Percentiles rank a stretch among this genome's conserved stretches.
phyloP scores from a whole-genome alignment of 1,284 basidiomycete genomes.

The Sporisorium sorghi region DNA sequence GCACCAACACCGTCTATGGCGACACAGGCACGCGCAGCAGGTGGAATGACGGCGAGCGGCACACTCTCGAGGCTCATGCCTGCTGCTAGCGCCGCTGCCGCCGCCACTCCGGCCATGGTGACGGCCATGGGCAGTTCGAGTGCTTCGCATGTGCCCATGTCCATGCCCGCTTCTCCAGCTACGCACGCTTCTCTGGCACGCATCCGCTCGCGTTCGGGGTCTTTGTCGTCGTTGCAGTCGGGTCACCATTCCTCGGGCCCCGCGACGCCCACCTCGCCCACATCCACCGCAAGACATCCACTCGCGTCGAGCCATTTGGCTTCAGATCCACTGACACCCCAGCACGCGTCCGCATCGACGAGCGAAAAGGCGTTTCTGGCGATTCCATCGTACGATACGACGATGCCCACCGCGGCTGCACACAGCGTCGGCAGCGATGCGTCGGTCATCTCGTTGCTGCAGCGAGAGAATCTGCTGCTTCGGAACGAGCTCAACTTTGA shows the following conservation, averaged over 20 bases:
- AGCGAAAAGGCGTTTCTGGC: slow-evolving; percentile 13
- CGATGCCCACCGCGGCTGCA: neutral
- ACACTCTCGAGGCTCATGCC: slow-evolving; percentile 35
- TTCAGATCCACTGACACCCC: slow-evolving; percentile 22
- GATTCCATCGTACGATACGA: slow-evolving; percentile 13
- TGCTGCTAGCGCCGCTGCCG: slow-evolving; percentile 40
- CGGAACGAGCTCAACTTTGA: slow-evolving; percentile 67
- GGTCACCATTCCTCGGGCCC: slow-evolving; percentile 23
- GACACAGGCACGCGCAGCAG: neutral
- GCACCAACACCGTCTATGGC: neutral
- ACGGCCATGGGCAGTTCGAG: slow-evolving; percentile 40
- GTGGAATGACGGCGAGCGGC: slow-evolving; percentile 32
- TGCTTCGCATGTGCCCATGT: slow-evolving; percentile 20
- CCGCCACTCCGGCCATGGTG: slow-evolving; percentile 41
- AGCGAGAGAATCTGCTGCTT: slow-evolving; percentile 61
- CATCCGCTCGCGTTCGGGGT: slow-evolving; percentile 48
- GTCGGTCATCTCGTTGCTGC: slow-evolving; percentile 37
- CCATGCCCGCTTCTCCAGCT: slow-evolving; percentile 33
- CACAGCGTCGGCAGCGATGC: slow-evolving; percentile 20
- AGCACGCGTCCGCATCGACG: slow-evolving; percentile 8
- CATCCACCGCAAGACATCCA: slow-evolving; percentile 31
- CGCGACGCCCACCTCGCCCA: slow-evolving; percentile 31
- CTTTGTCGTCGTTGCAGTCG: slow-evolving; percentile 47
- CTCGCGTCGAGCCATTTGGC: slow-evolving; percentile 36
- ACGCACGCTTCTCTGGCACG: slow-evolving; percentile 30